These are phyloP conservation scores for Phlebopus sp. DNA, from an alignment of 1,284 basidiomycete genomes.

Conservation along the genomic window DNA sequence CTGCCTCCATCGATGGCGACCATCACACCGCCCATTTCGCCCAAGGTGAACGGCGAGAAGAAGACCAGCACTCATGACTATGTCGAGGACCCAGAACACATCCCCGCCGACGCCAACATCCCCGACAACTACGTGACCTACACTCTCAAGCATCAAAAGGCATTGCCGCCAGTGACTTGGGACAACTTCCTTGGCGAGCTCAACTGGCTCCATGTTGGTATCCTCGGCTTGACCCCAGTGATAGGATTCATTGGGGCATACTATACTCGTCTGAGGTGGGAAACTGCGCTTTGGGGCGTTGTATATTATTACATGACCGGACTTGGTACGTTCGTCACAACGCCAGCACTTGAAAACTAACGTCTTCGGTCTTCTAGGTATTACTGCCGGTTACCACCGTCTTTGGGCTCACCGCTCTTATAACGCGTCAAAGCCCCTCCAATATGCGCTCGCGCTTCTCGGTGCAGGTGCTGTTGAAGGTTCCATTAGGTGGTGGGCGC, in stretches of 20 bases:
- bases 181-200: conserved; percentile 68
- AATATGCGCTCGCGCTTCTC: conserved; percentile 75
- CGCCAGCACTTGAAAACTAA: conserved; percentile 1
- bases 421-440: conserved; percentile 79
- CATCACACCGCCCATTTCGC: conserved; percentile 26
- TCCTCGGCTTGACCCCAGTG: conserved; percentile 71
- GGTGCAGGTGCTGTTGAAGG: conserved; percentile 89
- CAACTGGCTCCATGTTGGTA: conserved; percentile 63
- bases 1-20: conserved; percentile 25
- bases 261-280: conserved; percentile 57
- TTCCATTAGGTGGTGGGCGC: conserved; percentile 94
- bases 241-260: conserved; percentile 68
- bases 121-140: conserved; percentile 90
- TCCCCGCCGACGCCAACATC: conserved; percentile 64
- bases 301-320: conserved; percentile 87
- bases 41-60: conserved; percentile 13
- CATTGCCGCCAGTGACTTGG: conserved; percentile 76
- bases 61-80: conserved; percentile 11
- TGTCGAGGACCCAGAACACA: conserved; percentile 35
- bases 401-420: conserved; percentile 92
- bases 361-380: conserved; percentile 36
- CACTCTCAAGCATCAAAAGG: conserved; percentile 74
- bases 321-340: conserved; percentile 49
- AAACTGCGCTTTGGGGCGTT: conserved; percentile 71
- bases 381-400: conserved; percentile 85